phyloP scores from a whole-genome alignment of 305 asterid genomes.

The Plantago lanceolata region DNA sequence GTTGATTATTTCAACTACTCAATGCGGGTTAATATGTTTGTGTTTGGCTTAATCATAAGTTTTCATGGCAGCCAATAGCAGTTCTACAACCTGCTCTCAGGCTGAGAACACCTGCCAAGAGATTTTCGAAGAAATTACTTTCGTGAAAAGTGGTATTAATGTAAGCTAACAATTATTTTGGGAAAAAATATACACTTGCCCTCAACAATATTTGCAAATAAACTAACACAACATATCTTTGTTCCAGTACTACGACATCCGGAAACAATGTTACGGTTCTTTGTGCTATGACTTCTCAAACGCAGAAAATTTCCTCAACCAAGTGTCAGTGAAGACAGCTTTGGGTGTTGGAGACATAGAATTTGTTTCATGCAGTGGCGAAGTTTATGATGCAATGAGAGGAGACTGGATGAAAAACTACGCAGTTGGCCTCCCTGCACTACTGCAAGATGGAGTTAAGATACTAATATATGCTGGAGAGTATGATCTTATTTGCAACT shows the following conservation, averaged over 20 bases:
- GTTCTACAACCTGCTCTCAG: no score
- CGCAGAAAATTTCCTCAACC: constrained; percentile 53
- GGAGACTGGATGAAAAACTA: constrained; percentile 63
- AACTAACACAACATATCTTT: background rate
- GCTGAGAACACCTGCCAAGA: background rate
- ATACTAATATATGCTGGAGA: constrained; percentile 59
- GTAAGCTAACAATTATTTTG: no score
- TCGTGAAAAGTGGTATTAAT: constrained; percentile 22
- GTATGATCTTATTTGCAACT: constrained; percentile 74
- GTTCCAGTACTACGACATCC: constrained; percentile 54
- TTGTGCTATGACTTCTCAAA: constrained; percentile 69
- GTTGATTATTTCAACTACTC: background rate
- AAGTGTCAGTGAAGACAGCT: constrained; percentile 41
- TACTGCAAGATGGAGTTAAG: constrained; percentile 58
- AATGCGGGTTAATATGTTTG: background rate
- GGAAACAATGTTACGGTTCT: constrained; percentile 52
- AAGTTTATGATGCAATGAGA: constrained; percentile 56
- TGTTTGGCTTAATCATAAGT: background rate
- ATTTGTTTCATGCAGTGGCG: constrained; percentile 59
- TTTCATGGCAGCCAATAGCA: no score
- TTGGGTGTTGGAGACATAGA: constrained; percentile 71
- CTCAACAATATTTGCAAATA: background rate
- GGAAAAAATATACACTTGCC: no score
- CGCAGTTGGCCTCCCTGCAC: constrained; percentile 58
- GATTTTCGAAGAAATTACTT: constrained; percentile 25